Evolutionary conservation across 306 rosid genomes (phyloP), one percentile per base, ranked within the genome.

Genomic region (Lathyrus aphaca): DNA sequence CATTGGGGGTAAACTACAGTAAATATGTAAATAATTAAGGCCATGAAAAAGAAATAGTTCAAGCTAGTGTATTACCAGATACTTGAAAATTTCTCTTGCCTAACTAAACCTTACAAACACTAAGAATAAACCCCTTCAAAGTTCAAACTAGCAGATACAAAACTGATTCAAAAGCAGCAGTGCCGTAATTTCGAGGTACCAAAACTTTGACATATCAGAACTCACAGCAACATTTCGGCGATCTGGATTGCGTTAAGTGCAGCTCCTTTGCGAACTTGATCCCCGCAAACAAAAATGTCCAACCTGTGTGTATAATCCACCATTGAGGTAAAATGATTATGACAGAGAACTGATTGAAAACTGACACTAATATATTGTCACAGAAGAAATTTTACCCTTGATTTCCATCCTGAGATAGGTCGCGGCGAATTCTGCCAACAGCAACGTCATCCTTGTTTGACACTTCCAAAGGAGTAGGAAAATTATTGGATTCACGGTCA

Each of bases 251-350:
- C 99, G 66, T 95, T 95, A 64, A 95, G 96, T 18, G 97, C 99
- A 53, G 97, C 99, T 54, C 99, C 97, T 82, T 95, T 95, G 64
- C 97, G 99, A 68, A 95, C 87, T 84, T 95, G 99, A 86, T 95
- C 99, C 12, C 99, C 99, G 23, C 99, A 90, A 37, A 95, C 83
- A 77, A 95, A 90, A 45, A 95, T 91, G 75, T 95, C 99, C 92
- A 94, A 75, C 80, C 99, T 88, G 86, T 17, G 53, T 57, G 61
- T 27, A 72, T 58, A 54, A 58, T 66, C 29, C 68, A 51, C 46
- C 61, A 66, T 85, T 72, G 48, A 76, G 64, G 49, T 71, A 51
- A 81, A 68, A 66, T 74, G 72, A 19, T 67, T 30, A 6, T 46
- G 23, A 43, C 4, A 25, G 13, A 64, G 32, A 9, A 14, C 17